Conservation (phyloP, 176 grass and related monocot genomes). For the Phoenix dactylifera region DNA sequence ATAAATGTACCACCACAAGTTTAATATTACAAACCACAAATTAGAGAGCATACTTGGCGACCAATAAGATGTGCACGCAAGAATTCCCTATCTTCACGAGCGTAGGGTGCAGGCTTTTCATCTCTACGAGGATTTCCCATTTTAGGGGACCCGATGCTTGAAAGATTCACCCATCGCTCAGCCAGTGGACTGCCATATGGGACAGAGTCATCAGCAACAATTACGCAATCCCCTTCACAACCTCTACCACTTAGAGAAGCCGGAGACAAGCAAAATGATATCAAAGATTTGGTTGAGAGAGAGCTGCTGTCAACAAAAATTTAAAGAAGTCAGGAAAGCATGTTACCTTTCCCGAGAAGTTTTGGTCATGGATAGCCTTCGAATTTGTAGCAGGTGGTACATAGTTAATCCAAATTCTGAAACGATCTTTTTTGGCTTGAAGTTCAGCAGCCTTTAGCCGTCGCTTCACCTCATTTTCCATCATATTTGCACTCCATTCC, state of each 20-base stretch:
- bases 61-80: constrained; percentile 80
- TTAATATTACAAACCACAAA: background rate
- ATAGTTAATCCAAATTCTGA: constrained; percentile 80
- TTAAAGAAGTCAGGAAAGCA: too few species aligned
- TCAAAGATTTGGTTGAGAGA: background rate
- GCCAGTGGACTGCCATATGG: constrained; percentile 70
- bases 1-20: too few species aligned
- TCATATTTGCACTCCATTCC: constrained; percentile 96
- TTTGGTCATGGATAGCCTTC: constrained; percentile 83
- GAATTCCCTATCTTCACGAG: constrained; percentile 87
- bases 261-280: background rate
- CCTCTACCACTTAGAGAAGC: constrained; percentile 67
- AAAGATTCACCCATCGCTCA: constrained; percentile 78
- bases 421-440: constrained; percentile 78
- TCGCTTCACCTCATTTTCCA: constrained; percentile 84
- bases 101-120: constrained; percentile 49
- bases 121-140: constrained; percentile 74
- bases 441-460: constrained; percentile 79
- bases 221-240: constrained; percentile 94
- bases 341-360: constrained; percentile 81
- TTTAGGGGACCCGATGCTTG: constrained; percentile 81
- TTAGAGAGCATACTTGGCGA: constrained; percentile 46
- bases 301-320: background rate
- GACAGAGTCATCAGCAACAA: constrained; percentile 79
- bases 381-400: constrained; percentile 78